phyloP scores from a whole-genome alignment of 495 filamentous ascomycete species.

The Stereocaulon alpinum region DNA sequence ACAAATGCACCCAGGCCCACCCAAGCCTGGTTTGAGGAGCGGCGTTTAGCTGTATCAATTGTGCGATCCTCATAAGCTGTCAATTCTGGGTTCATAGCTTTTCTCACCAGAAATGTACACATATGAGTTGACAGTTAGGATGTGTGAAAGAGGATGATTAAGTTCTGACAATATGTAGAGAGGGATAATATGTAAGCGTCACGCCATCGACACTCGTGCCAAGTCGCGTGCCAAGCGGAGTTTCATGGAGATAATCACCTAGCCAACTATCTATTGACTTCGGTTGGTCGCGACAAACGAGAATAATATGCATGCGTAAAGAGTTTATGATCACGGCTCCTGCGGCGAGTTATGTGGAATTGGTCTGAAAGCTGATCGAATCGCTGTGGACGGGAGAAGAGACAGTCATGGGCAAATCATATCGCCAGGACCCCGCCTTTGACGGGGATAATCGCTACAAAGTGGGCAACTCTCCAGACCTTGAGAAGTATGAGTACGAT shows the following conservation, averaged over 20 bases:
- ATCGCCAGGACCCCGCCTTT: neutral
- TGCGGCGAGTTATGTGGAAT: too few species aligned
- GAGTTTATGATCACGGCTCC: too few species aligned
- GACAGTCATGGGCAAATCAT: slow-evolving; percentile 3
- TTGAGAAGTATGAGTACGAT: slow-evolving; percentile 30
- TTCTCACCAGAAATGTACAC: too few species aligned
- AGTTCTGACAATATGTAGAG: neutral
- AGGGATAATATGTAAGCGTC: neutral
- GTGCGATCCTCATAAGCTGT: neutral
- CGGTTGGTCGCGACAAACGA: neutral
- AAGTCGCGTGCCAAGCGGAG: neutral
- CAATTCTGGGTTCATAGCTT: neutral
- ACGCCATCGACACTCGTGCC: neutral
- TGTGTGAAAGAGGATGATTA: neutral
- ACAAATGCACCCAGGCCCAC: neutral
- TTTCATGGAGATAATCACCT: neutral
- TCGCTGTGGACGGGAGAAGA: neutral
- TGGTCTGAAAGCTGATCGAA: too few species aligned
- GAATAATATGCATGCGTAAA: too few species aligned
- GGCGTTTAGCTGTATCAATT: neutral
- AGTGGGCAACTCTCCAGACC: slow-evolving; percentile 15
- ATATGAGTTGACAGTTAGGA: neutral
- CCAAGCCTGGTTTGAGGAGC: neutral
- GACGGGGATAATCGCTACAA: neutral
- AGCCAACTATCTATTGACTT: slow-evolving; percentile 1